phyloP scores from a whole-genome alignment of 768 basidiomycete species.

The Suillus subalutaceus region DNA sequence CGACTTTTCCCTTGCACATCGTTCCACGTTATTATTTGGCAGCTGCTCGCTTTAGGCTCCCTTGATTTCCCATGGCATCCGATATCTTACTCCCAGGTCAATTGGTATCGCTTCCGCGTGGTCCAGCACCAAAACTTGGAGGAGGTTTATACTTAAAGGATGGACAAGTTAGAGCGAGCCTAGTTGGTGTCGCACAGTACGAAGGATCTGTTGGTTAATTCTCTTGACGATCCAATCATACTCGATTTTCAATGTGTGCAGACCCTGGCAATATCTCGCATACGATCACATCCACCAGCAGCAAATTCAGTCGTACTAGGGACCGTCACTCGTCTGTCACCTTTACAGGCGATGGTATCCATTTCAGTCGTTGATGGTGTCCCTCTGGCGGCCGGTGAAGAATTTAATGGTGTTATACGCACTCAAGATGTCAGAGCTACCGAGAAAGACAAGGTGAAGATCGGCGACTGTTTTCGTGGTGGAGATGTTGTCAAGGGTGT shows the following conservation, averaged over 20 bases:
- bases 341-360: slow-evolving; percentile 79
- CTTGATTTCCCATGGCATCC: slow-evolving; percentile 30
- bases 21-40: neutral
- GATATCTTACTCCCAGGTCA: slow-evolving; percentile 73
- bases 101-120: slow-evolving; percentile 60
- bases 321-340: slow-evolving; percentile 79
- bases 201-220: slow-evolving; percentile 67
- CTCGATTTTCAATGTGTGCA: slow-evolving; percentile 28
- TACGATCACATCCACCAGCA: slow-evolving; percentile 73
- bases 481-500: slow-evolving; percentile 88
- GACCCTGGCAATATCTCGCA: slow-evolving; percentile 64
- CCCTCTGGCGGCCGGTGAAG: slow-evolving; percentile 81
- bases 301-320: slow-evolving; percentile 82
- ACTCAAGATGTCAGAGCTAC: slow-evolving; percentile 88
- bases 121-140: slow-evolving; percentile 61
- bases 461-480: slow-evolving; percentile 88
- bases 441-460: slow-evolving; percentile 88
- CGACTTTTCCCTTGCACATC: slow-evolving; percentile 17
- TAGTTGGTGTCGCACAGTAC: slow-evolving; percentile 64
- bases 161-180: slow-evolving; percentile 65
- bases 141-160: slow-evolving; percentile 68
- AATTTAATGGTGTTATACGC: slow-evolving; percentile 88
- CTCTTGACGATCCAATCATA: slow-evolving; percentile 19
- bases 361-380: slow-evolving; percentile 88
- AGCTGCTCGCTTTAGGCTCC: slow-evolving; percentile 6